phyloP scores from a whole-genome alignment of 192 early-diverging fungal species.

The Dissophora ornata region DNA sequence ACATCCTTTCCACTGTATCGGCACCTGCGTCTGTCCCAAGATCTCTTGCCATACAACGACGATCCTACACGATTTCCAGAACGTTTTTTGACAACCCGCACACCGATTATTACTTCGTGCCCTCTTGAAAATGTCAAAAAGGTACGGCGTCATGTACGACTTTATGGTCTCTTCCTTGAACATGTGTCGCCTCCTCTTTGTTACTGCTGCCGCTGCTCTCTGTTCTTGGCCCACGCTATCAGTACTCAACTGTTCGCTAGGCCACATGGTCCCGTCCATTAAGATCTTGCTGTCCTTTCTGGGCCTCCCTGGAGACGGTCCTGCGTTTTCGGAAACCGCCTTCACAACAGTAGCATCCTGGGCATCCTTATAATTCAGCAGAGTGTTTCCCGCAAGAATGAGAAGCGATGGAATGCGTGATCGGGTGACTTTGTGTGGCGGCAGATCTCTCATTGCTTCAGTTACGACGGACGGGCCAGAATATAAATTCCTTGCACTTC shows the following conservation, averaged over 20 bases:
- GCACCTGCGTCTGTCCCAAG: conserved; percentile 30
- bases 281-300: conserved; percentile 38
- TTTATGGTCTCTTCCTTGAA: conserved; percentile 35
- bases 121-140: conserved; percentile 24
- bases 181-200: not conserved
- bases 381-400: conserved; percentile 28
- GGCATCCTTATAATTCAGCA: conserved; percentile 19
- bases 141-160: conserved; percentile 34
- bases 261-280: conserved; percentile 6
- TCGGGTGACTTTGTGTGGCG: conserved; percentile 16
- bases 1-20: conserved; percentile 47
- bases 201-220: not conserved
- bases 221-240: not conserved
- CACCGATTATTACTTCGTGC: conserved; percentile 31
- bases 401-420: conserved; percentile 30
- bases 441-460: not conserved
- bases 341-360: not conserved
- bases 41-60: conserved; percentile 43
- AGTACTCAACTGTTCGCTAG: not conserved
- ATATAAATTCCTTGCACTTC: not conserved
- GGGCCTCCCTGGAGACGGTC: conserved; percentile 6
- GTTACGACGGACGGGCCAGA: not conserved
- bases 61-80: conserved; percentile 40
- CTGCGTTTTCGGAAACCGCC: not conserved
- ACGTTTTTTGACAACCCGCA: conserved; percentile 26